Base-by-base conservation (phyloP, 345 rosid genomes). In the Viola odorata region DNA sequence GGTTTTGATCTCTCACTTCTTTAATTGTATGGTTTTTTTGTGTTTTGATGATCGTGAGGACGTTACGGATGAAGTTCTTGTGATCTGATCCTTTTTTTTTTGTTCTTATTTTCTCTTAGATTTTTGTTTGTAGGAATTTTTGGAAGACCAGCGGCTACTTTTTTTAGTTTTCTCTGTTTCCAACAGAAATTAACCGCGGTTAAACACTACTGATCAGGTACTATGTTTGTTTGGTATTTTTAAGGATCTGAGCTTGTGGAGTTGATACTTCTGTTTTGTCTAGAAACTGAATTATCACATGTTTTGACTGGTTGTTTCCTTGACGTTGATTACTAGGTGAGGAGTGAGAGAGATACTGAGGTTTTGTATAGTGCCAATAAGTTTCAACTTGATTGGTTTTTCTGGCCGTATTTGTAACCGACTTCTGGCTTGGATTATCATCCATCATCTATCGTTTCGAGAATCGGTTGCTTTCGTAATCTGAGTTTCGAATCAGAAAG, bases 181-280 rank as follows among this genome's bases (percentile, higher is more conserved):
- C 32, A 0, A 23, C 32, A 23, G 32, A 23, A 23, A 23, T 23
- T 23, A 23, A 23, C 32, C 32, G 32, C 1, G 32, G 32, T 23
- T 23, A 58, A 69, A 62, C 42, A 63, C 45, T 69, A n/a, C 68
- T 79, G 71, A 77, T 72, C 82, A 75, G 85, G 88, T 84, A 66
- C 55, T 14, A 57, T 60, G 55, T 51, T 41, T 64, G 63, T 56
- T 65, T n/a, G 41, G 15, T 53, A 48, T 63, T 63, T 17, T 14
- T n/a, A 14, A 45, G 15, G 57, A 58, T 64, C 61, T 65, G 76
- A 66, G 61, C 68, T 58, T 53, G 44, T 64, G 3, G 32, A 41
- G 9, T 50, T n/a, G 3, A 12, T n/a, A 17, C 23, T 53, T 56
- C 52, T 59, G 56, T 39, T 15, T 65, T 17, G 11, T 15, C 6